Evolutionary conservation across 2,329 filamentous ascomycete species (phyloP).

Genomic region (Colletotrichum viniferum): DNA sequence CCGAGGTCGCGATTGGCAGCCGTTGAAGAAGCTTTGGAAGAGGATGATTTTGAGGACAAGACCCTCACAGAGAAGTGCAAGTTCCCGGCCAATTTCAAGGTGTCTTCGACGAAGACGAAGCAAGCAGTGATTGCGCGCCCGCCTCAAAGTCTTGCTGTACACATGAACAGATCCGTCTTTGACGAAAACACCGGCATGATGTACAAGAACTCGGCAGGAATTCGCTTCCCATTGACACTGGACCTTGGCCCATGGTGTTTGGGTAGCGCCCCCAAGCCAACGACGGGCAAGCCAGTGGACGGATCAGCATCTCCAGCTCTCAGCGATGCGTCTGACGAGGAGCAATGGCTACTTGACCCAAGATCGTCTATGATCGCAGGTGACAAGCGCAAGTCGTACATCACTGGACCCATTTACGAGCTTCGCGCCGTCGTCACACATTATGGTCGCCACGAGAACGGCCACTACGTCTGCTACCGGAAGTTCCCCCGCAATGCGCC

Average conservation of each 20-base stretch:
- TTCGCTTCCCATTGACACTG: slow-evolving; percentile 76
- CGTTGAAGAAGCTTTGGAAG: slow-evolving; percentile 74
- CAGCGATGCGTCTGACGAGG: slow-evolving; percentile 38
- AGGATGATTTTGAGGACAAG: slow-evolving; percentile 79
- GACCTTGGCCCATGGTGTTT: slow-evolving; percentile 87
- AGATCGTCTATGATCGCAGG: slow-evolving; percentile 75
- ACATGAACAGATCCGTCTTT: slow-evolving; percentile 92
- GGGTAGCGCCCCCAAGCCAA: slow-evolving; percentile 54
- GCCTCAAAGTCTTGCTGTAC: slow-evolving; percentile 80
- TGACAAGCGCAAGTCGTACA: slow-evolving; percentile 50
- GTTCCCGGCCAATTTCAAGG: slow-evolving; percentile 69
- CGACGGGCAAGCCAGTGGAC: slow-evolving; percentile 25
- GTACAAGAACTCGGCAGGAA: slow-evolving; percentile 81
- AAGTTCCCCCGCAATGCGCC: slow-evolving; percentile 58
- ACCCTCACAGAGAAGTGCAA: slow-evolving; percentile 68
- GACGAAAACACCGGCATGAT: slow-evolving; percentile 80
- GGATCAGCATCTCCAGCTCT: not conserved
- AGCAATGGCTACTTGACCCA: slow-evolving; percentile 75
- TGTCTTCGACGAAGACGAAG: slow-evolving; percentile 83
- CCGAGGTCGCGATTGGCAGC: slow-evolving; percentile 62
- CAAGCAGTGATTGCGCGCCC: slow-evolving; percentile 85
- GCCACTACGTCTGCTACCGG: slow-evolving; percentile 92
- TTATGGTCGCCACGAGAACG: slow-evolving; percentile 89
- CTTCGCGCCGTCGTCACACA: slow-evolving; percentile 87
- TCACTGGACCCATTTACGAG: slow-evolving; percentile 70